These are phyloP conservation scores for Trapa incisa DNA, from an alignment of 345 rosid species.

Conservation along the genomic window DNA sequence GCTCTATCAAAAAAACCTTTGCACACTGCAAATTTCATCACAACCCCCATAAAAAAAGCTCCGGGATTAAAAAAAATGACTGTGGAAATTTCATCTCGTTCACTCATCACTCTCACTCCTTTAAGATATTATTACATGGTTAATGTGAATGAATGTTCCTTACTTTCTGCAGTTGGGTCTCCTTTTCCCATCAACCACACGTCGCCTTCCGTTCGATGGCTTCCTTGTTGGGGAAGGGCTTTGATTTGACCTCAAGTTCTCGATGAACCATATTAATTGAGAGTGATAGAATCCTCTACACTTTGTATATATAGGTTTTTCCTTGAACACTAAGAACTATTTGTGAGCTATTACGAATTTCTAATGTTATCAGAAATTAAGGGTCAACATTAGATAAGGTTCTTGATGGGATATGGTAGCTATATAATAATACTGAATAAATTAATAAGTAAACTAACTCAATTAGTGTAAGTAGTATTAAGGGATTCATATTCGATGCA, in stretches of 20 bases:
- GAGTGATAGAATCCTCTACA: no score
- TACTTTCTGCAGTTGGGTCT: slow-evolving; percentile 49
- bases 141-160: slow-evolving; percentile 8
- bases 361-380: slow-evolving; percentile 45
- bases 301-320: slow-evolving; percentile 25
- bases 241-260: slow-evolving; percentile 29
- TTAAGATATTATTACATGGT: slow-evolving; percentile 19
- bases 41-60: not conserved
- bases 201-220: slow-evolving; percentile 34
- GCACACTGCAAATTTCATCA: not conserved
- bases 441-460: not conserved
- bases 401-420: not conserved
- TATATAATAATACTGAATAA: not conserved
- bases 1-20: not conserved
- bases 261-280: slow-evolving; percentile 8
- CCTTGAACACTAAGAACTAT: slow-evolving; percentile 90
- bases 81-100: not conserved
- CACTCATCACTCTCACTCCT: slow-evolving; percentile 1
- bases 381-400: slow-evolving; percentile 2
- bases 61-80: not conserved
- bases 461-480: not conserved
- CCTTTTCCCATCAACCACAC: slow-evolving; percentile 51
- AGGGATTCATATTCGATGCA: not conserved
- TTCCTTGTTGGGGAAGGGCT: slow-evolving; percentile 69
- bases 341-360: slow-evolving; percentile 83